Evolutionary conservation across 2,329 filamentous ascomycete genomes (phyloP), one percentile per base, ranked within the genome.

Genomic region (Aspergillus candidus): DNA sequence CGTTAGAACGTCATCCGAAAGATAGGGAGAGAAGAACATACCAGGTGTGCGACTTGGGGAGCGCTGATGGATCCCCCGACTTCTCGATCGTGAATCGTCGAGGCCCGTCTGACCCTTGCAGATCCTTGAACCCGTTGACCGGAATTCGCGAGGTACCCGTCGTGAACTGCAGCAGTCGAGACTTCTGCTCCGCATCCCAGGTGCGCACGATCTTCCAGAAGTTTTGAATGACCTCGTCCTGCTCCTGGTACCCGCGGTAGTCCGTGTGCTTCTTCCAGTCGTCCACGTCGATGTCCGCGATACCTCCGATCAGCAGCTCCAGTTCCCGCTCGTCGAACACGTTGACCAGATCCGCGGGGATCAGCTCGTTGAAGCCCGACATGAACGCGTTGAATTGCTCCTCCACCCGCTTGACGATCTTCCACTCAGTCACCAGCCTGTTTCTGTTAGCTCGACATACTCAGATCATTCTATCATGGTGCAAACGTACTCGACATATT

Each of bases 241-340:
- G 89, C 71, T 98, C 93, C 8, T 94, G 96, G 77, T 98, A 98
- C 43, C 93, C 93, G 57, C 93, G 86, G 70, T 98, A 98, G 64
- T 98, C 93, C 37, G 93, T 98, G 72, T 98, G 93, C 76, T 98
- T 98, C 84, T 98, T 97, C 93, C 93, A 98, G 70, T 98, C 93
- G 48, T 98, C 93, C 12, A 98, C 91, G 61, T 98, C 93, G 56
- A 98, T 98, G 70, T 98, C 93, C n/a, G 93, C 93, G 58, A 98
- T 98, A 77, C 93, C 93, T 54, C 93, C 93, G 62, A 98, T 97
- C 56, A 98, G 78, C 55, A 98, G 73, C 70, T 98, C 93, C 38
- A 98, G 76, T 70, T 98, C 93, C 59, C 93, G 86, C 75, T 98
- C 93, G 62, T 98, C 93, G 61, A 98, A 98, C 33, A 98, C 93